A percentile compares a stretch with the other conserved stretches of the same genome.
These are phyloP conservation scores for Globisporangium echinulatum DNA, from an alignment of 352 stramenopile species.

Conservation along the genomic window DNA sequence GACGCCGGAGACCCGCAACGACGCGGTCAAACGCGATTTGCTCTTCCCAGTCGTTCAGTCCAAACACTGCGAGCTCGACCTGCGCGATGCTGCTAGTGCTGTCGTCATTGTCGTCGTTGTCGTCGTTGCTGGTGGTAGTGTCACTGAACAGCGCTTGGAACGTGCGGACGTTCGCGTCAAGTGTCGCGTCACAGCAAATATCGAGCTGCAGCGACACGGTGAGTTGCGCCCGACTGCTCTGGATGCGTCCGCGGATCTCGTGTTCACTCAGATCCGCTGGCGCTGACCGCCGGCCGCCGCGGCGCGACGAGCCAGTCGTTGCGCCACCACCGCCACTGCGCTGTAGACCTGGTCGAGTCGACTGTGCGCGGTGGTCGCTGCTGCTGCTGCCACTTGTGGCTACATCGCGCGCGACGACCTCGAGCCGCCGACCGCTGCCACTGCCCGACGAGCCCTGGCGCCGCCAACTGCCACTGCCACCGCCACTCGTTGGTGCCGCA, in stretches of 20 bases:
- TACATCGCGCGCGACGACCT: too few species aligned
- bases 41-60: constrained; percentile 38
- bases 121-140: background rate
- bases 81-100: background rate
- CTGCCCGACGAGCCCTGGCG: constrained; percentile 4
- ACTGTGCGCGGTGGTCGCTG: background rate
- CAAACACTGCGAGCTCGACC: constrained; percentile 40
- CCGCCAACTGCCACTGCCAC: background rate
- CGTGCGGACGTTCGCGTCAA: background rate
- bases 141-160: constrained; percentile 5
- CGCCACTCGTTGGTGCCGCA: too few species aligned
- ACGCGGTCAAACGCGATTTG: constrained; percentile 40
- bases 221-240: constrained; percentile 7
- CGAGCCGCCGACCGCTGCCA: background rate
- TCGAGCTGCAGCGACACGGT: constrained; percentile 9
- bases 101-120: background rate
- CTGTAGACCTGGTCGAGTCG: background rate
- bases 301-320: background rate
- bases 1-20: constrained; percentile 24
- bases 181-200: background rate
- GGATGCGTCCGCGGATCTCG: constrained; percentile 11
- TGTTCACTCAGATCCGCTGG: constrained; percentile 5
- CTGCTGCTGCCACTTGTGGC: background rate
- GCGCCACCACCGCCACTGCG: too few species aligned
- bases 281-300: constrained; percentile 2